Conservation (phyloP, 108 stramenopile species). For the Phaeodactylum tricornutum region DNA sequence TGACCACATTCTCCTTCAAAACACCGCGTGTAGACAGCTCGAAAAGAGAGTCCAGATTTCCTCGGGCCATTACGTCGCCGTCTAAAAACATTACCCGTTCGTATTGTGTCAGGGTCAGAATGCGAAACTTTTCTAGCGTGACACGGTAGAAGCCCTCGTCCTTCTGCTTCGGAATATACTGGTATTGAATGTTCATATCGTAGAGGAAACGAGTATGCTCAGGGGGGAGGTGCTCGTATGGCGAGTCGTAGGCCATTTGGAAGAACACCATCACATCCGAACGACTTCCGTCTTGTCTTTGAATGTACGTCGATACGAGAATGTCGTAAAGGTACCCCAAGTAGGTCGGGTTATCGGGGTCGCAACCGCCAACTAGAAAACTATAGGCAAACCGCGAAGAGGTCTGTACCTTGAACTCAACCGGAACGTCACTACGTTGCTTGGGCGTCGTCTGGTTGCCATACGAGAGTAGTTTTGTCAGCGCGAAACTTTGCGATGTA, state of each 20-base stretch:
- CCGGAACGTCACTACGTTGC: too few species aligned
- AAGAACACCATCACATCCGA: background rate
- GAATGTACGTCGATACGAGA: slow-evolving; percentile 23
- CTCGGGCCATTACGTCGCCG: slow-evolving; percentile 41
- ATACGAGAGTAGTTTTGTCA: too few species aligned
- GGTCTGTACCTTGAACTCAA: too few species aligned
- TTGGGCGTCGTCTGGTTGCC: too few species aligned
- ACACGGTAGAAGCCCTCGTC: slow-evolving; percentile 27
- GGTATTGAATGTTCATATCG: background rate
- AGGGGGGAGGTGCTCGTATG: background rate
- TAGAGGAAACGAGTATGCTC: background rate
- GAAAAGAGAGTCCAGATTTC: slow-evolving; percentile 44
- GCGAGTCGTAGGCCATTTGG: background rate
- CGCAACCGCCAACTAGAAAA: slow-evolving; percentile 29
- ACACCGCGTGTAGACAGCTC: slow-evolving; percentile 8
- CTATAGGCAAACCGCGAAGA: slow-evolving; percentile 22
- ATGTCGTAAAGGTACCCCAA: slow-evolving; percentile 29
- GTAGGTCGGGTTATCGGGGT: slow-evolving; percentile 19
- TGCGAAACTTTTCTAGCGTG: slow-evolving; percentile 33
- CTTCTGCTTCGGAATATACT: slow-evolving; percentile 1
- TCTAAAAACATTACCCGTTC: slow-evolving; percentile 43
- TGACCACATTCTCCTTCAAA: slow-evolving; percentile 25
- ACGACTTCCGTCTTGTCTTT: slow-evolving; percentile 8
- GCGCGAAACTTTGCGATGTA: too few species aligned
- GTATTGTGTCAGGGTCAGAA: slow-evolving; percentile 37